A percentile compares a stretch with the other conserved stretches of the same genome.
Evolutionary conservation across 352 stramenopile species (phyloP).

Genomic region (Pythium phragmiticola): DNA sequence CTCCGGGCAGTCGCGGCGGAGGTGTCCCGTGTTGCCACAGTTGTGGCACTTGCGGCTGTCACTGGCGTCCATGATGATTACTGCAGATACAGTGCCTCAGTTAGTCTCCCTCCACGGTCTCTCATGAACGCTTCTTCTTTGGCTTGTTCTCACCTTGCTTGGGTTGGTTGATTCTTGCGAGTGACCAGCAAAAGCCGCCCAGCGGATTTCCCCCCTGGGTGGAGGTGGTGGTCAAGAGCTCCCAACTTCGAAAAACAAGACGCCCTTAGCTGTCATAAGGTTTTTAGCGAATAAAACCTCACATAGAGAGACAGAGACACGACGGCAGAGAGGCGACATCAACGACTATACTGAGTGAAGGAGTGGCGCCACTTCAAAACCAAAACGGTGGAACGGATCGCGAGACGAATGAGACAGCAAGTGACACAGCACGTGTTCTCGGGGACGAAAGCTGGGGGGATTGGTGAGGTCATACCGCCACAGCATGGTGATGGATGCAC

Average conservation of each 20-base stretch:
- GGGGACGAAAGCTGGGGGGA: no score
- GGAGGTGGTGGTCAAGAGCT: slow-evolving; percentile 15
- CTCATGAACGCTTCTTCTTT: neutral
- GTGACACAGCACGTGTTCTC: neutral
- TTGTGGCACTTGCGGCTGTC: slow-evolving; percentile 63
- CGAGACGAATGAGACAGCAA: slow-evolving; percentile 19
- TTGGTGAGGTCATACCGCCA: no score
- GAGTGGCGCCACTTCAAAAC: neutral
- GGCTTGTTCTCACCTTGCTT: slow-evolving; percentile 17
- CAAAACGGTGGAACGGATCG: neutral
- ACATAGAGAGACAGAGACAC: slow-evolving; percentile 15
- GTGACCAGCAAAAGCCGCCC: slow-evolving; percentile 10
- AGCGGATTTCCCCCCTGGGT: slow-evolving; percentile 8
- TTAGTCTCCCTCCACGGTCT: neutral
- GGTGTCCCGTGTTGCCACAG: slow-evolving; percentile 71
- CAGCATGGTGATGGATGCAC: no score
- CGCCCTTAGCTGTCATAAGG: neutral
- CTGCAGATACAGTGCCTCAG: neutral
- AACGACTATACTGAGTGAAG: slow-evolving; percentile 5
- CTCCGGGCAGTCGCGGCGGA: slow-evolving; percentile 81
- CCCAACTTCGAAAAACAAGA: slow-evolving; percentile 7
- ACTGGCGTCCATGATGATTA: slow-evolving; percentile 37
- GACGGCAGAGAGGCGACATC: slow-evolving; percentile 15
- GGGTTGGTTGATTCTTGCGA: slow-evolving; percentile 17
- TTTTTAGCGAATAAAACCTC: slow-evolving; percentile 21